These are phyloP conservation scores for Kwoniella sp. DNA, from an alignment of 768 basidiomycete species.

Conservation along the genomic window DNA sequence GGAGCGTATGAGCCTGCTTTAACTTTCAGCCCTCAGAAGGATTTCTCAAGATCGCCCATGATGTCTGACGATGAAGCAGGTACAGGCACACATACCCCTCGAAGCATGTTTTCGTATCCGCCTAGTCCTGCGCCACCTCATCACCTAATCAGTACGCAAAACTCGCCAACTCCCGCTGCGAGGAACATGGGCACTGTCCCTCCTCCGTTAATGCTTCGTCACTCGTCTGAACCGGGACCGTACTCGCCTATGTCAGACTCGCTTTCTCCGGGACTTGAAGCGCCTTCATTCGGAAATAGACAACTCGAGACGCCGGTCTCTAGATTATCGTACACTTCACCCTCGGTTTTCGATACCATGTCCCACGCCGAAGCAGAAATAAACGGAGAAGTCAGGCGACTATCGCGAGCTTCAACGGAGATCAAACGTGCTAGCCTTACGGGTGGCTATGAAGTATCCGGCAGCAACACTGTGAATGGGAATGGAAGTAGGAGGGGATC, in stretches of 20 bases:
- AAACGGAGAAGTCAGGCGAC: constrained; percentile 19
- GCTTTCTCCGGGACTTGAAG: constrained; percentile 1
- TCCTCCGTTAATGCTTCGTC: constrained; percentile 19
- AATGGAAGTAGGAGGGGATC: neutral
- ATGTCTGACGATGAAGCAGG: constrained; percentile 19
- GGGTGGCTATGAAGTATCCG: constrained; percentile 1
- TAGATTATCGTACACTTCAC: constrained; percentile 18
- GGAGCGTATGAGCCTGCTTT: constrained; percentile 27
- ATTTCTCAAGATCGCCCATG: constrained; percentile 15
- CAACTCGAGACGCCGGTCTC: constrained; percentile 12
- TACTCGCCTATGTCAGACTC: constrained; percentile 1
- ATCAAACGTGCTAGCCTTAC: constrained; percentile 20
- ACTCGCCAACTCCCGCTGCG: constrained; percentile 7
- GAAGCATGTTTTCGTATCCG: constrained; percentile 27
- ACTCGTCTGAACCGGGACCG: constrained; percentile 18
- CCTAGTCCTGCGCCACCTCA: constrained; percentile 13
- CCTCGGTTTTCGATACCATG: constrained; percentile 22
- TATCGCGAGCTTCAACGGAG: constrained; percentile 31
- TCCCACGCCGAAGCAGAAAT: constrained; percentile 32
- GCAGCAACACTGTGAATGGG: neutral
- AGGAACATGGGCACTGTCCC: constrained; percentile 1
- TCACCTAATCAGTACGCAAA: constrained; percentile 5
- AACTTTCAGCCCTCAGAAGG: constrained; percentile 27
- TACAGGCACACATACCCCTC: constrained; percentile 15
- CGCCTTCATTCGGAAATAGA: neutral